Conservation (phyloP, 345 rosid genomes). For the Populus nigra region DNA sequence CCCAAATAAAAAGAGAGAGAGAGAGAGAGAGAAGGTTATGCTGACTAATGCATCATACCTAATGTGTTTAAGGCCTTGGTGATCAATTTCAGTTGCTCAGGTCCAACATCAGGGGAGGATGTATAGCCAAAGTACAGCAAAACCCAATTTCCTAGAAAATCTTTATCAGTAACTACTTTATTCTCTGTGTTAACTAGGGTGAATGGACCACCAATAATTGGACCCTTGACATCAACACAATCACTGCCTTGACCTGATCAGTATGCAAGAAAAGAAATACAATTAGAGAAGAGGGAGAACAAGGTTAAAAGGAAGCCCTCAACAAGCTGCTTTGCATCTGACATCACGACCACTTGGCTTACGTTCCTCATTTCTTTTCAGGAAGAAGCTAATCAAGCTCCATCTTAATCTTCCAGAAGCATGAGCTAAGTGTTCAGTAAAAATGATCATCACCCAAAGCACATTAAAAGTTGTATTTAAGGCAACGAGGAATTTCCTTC, state of each 20-base stretch:
- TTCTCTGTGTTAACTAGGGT: constrained; percentile 55
- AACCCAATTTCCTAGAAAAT: constrained; percentile 74
- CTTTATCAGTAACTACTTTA: constrained; percentile 47
- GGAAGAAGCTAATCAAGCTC: neutral
- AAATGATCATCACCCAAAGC: neutral
- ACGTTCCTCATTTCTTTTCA: neutral
- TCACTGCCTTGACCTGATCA: constrained; percentile 42
- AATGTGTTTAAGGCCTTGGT: constrained; percentile 55
- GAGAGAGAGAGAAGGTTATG: constrained; percentile 1
- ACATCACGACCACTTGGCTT: neutral
- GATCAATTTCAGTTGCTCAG: constrained; percentile 64
- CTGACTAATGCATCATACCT: constrained; percentile 48
- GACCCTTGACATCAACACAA: constrained; percentile 42
- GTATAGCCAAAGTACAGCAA: constrained; percentile 88
- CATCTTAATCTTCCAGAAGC: neutral
- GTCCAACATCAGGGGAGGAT: constrained; percentile 90
- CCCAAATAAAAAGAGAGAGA: neutral
- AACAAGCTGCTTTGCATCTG: neutral
- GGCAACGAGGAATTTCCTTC: too few relatives aligned
- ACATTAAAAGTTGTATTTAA: too few relatives aligned
- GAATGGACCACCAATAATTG: constrained; percentile 80
- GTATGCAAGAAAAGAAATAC: constrained; percentile 3
- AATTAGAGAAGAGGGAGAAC: neutral
- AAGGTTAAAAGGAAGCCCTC: neutral
- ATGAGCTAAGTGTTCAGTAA: neutral